A percentile compares a stretch with the other conserved stretches of the same genome.
Evolutionary conservation across 2,329 filamentous ascomycete genomes (phyloP).

Genomic region (Emmonsia crescens): DNA sequence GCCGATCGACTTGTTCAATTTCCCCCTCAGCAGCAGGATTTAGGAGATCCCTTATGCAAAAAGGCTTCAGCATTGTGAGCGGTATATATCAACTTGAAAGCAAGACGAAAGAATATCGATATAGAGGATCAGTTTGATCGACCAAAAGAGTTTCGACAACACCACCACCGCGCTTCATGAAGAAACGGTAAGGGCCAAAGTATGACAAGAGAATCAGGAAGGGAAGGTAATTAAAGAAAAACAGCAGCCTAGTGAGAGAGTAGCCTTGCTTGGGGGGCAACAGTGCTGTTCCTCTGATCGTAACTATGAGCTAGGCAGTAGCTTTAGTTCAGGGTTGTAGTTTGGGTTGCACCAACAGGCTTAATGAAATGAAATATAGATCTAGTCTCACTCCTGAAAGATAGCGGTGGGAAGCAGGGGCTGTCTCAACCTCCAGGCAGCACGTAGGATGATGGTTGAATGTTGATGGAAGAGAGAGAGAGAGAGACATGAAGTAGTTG

Average conservation of each 20-base stretch:
- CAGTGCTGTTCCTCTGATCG: background rate
- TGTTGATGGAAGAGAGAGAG: background rate
- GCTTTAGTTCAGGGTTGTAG: background rate
- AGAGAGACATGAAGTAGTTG: background rate
- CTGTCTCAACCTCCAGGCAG: background rate
- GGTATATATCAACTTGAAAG: background rate
- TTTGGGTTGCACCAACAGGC: background rate
- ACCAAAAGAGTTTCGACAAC: background rate
- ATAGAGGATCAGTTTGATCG: background rate
- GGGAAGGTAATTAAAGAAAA: background rate
- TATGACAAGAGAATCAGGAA: background rate
- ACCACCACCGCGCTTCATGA: background rate
- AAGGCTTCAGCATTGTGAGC: conserved; percentile 29
- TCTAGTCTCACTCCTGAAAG: background rate
- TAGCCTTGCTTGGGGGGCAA: background rate
- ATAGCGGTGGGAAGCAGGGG: background rate
- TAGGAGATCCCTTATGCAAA: conserved; percentile 29
- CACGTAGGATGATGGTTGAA: background rate
- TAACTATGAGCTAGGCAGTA: background rate
- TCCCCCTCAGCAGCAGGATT: background rate
- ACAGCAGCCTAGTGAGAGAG: background rate
- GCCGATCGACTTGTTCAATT: background rate
- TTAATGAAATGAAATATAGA: background rate
- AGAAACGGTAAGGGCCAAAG: background rate
- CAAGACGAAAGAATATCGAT: background rate